phyloP scores from a whole-genome alignment of 768 basidiomycete genomes.

The Mrakia blollopis region DNA sequence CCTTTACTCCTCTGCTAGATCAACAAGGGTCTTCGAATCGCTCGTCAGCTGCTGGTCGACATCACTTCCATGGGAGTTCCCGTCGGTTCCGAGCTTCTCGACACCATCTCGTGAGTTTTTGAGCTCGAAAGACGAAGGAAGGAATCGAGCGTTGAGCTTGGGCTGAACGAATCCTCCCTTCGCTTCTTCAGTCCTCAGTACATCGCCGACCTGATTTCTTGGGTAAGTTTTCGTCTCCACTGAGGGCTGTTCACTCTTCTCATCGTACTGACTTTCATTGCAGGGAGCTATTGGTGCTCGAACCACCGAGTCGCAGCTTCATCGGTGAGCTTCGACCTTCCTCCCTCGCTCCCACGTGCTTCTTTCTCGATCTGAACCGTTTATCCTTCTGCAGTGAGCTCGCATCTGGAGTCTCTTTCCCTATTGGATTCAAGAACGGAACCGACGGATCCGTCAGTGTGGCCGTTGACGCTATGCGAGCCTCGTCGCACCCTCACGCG shows the following conservation, averaged over 20 bases:
- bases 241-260: neutral
- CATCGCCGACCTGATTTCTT: slow-evolving; percentile 57
- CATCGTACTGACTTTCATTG: neutral
- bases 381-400: slow-evolving; percentile 19
- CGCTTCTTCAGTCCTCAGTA: slow-evolving; percentile 25
- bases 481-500: slow-evolving; percentile 83
- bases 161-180: neutral
- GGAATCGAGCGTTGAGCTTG: neutral
- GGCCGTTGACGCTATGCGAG: slow-evolving; percentile 94
- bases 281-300: slow-evolving; percentile 87
- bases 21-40: slow-evolving; percentile 89
- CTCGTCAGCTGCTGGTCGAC: slow-evolving; percentile 83
- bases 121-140: neutral
- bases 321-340: slow-evolving; percentile 66
- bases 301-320: slow-evolving; percentile 95
- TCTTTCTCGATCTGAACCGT: neutral
- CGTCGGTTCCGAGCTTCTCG: slow-evolving; percentile 89
- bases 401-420: slow-evolving; percentile 95
- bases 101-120: slow-evolving; percentile 49
- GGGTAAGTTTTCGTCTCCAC: slow-evolving; percentile 46
- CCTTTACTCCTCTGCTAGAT: slow-evolving; percentile 48
- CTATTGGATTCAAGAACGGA: slow-evolving; percentile 97
- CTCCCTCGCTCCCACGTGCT: neutral
- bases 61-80: slow-evolving; percentile 84
- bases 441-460: slow-evolving; percentile 85